phyloP scores from a whole-genome alignment of 768 basidiomycete species.

The Cyathus striatus region DNA sequence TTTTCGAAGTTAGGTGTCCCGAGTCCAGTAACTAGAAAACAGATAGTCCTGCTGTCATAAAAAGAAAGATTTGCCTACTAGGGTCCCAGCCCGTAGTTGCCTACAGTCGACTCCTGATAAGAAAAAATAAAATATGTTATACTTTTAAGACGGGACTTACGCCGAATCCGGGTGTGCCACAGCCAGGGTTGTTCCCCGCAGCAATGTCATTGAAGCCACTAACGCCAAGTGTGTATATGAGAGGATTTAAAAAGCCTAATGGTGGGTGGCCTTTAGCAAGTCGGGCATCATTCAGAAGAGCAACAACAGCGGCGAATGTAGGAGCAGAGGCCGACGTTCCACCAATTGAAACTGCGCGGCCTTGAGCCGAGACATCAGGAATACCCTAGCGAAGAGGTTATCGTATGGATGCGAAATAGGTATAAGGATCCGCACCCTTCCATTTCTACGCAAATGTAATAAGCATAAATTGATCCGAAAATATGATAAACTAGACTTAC shows the following conservation, averaged over 20 bases:
- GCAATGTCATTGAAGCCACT: constrained; percentile 55
- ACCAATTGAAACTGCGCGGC: constrained; percentile 30
- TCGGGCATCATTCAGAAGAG: constrained; percentile 63
- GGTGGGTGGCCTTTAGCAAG: constrained; percentile 32
- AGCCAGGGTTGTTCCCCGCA: constrained; percentile 48
- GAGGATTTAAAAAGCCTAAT: constrained; percentile 67
- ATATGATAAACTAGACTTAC: constrained; percentile 24
- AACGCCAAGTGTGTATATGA: constrained; percentile 41
- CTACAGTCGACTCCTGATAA: constrained; percentile 13
- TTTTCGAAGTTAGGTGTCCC: constrained; percentile 50
- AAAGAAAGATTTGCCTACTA: constrained; percentile 25
- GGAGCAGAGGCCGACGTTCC: constrained; percentile 69
- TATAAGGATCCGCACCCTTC: constrained; percentile 39
- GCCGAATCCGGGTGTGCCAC: constrained; percentile 64
- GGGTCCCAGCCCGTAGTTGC: constrained; percentile 59
- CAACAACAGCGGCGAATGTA: constrained; percentile 57
- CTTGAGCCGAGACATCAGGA: constrained; percentile 69
- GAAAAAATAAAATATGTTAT: constrained; percentile 1
- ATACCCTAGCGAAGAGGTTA: constrained; percentile 30
- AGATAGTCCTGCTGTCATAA: not conserved
- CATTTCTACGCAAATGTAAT: constrained; percentile 25
- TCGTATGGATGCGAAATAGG: not conserved
- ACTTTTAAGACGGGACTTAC: constrained; percentile 26
- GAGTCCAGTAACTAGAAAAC: constrained; percentile 41
- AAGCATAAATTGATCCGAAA: not conserved